Base-by-base conservation (phyloP, 306 rosid genomes). In the Casuarina cunninghamiana region DNA sequence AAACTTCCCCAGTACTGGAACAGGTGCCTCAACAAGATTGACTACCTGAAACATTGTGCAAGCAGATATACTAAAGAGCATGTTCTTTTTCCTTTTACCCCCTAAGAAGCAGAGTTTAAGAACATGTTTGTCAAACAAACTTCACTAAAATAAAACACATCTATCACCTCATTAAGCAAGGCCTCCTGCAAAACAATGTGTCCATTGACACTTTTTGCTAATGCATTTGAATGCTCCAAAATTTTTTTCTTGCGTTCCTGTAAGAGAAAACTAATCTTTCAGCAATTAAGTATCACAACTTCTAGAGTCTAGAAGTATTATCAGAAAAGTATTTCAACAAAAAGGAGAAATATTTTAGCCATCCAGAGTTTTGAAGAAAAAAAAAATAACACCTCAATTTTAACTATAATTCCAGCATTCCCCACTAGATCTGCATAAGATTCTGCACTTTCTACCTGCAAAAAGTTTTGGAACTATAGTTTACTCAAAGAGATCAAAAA, bases 1-100 rank as follows among this genome's bases (percentile, higher is more conserved):
- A 76, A 92, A 94, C 84, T 88, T 89, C 77, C 98, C 97, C 76
- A 94, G 94, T 74, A 94, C 90, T 38, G 98, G 91, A 81, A 89
- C 80, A 82, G 98, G 98, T 21, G 93, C 91, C 87, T 94, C 98
- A 70, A 94, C 95, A 76, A 92, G 97, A 92, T 94, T 94, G 74
- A 84, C 93, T 82, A 94, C 97, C 98, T 94, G 82, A 53, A 73
- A 60, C 75, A 71, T 66, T 45, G 77, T 68, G 53, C 8, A 35
- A 68, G 73, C 3, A 41, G 35, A 73, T 69, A 76, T 57, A 68
- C 26, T 87, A 26, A 75, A 87, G 55, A 80, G 79, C 10, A 11
- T 62, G 3, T 62, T 37, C 41, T 7, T 10, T 0, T 37, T 11
- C 63, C n/a, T 46, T 46, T 10, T 10, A 6, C 50, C 50, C 50